Evolutionary conservation across 2,329 filamentous ascomycete species (phyloP), one percentile per base, ranked within the genome.

Genomic region (Beauveria scarabaeidicola): DNA sequence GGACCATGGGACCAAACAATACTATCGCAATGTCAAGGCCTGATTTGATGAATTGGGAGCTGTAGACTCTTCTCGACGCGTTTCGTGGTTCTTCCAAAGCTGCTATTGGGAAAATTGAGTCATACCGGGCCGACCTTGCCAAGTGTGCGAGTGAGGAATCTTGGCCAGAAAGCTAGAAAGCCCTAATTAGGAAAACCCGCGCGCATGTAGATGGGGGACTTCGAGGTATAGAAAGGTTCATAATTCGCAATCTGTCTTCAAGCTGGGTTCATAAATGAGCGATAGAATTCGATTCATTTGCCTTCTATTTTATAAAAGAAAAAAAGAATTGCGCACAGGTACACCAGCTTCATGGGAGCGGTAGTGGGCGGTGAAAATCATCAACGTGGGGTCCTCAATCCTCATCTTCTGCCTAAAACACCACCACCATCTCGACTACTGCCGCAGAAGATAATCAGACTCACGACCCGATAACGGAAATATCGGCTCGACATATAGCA

Each of bases 341-440:
- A 32, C 23, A 23, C 36, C 53, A 48, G 27, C 21, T 27, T 23
- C 17, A 5, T 9, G 19, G 4, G n/a, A 27, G 21, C 36, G 9
- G 6, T 10, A 50, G 58, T 61, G 59, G 59, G 59, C 59, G 59
- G 59, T 61, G 59, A 61, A 58, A 52, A 52, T 43, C 47, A 25
- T 50, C 41, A 36, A 58, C 54, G 59, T 61, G 59, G 59, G 59
- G 59, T 61, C 32, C 40, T 52, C 29, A 29, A 55, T 48, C 32
- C 41, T 46, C 29, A 32, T 41, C 58, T 61, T 61, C 59, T 61
- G 59, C 54, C 59, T 29, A n/a, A 61, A 57, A 52, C 58, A 60
- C 40, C 40, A 48, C 36, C 46, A 58, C 55, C 6, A 58, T 58
- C 25, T 23, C 23, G 25, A 40, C 55, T 58, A 36, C 23, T 44